Evolutionary conservation across 2,329 filamentous ascomycete species (phyloP).

Genomic region (Neopestalotiopsis clavispora): DNA sequence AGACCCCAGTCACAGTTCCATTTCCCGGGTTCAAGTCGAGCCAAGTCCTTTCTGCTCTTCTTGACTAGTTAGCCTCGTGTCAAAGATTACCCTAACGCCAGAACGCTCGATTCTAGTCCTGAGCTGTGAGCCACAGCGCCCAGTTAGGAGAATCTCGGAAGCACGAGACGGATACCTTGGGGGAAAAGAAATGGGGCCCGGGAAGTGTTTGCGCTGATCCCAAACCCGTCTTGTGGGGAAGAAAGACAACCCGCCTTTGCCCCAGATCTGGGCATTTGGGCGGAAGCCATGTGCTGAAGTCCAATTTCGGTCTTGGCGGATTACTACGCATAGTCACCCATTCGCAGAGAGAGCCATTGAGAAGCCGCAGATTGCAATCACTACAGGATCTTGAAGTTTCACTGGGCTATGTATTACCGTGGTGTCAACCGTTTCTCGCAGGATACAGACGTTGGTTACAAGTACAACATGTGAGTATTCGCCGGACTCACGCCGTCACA

Average conservation of each 20-base stretch:
- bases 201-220: not conserved
- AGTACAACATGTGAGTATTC: not conserved
- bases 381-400: not conserved
- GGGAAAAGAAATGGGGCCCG: not conserved
- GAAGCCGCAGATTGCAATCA: not conserved
- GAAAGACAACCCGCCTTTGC: not conserved
- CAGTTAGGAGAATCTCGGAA: slow-evolving; percentile 3
- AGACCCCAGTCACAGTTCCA: no score
- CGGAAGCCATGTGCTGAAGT: not conserved
- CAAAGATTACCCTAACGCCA: slow-evolving; percentile 7
- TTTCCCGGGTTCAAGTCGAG: not conserved
- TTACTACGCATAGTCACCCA: not conserved
- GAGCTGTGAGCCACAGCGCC: no score
- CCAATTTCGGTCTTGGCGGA: not conserved
- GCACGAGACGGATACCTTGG: not conserved
- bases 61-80: not conserved
- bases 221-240: slow-evolving; percentile 1
- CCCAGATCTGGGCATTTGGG: slow-evolving; percentile 3
- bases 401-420: not conserved
- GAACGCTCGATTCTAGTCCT: not conserved
- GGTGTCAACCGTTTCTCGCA: no score
- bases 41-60: no score
- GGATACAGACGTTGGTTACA: not conserved
- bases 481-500: not conserved
- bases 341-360: not conserved